Evolutionary conservation across 2,329 filamentous ascomycete genomes (phyloP).

Genomic region (Thielaviopsis ethacetica): DNA sequence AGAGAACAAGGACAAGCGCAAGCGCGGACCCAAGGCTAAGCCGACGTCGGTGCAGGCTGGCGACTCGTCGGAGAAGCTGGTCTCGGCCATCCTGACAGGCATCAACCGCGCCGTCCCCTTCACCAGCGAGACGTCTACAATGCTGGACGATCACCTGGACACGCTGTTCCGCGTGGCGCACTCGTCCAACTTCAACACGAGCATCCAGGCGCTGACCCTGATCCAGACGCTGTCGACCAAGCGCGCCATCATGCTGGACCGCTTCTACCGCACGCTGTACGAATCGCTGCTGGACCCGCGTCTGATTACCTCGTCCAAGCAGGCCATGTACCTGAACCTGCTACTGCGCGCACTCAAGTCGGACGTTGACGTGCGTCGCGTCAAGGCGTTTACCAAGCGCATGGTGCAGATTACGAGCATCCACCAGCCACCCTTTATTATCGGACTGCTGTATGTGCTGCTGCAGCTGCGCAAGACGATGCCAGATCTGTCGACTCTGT

Average conservation of each 20-base stretch:
- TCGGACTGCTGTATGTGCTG: constrained; percentile 80
- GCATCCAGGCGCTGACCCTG: constrained; percentile 83
- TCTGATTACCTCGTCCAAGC: constrained; percentile 78
- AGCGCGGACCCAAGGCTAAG: constrained; percentile 8
- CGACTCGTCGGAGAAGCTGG: constrained; percentile 53
- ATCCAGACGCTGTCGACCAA: constrained; percentile 80
- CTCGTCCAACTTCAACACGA: constrained; percentile 97
- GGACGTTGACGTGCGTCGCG: constrained; percentile 76
- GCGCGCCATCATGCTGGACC: constrained; percentile 67
- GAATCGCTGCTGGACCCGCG: constrained; percentile 87
- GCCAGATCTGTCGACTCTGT: constrained; percentile 59
- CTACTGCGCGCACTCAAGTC: constrained; percentile 76
- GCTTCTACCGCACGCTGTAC: constrained; percentile 91
- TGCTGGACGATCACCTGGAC: constrained; percentile 75
- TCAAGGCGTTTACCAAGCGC: constrained; percentile 92
- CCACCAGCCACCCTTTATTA: constrained; percentile 85
- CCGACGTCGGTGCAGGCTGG: constrained; percentile 2
- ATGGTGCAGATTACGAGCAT: constrained; percentile 74
- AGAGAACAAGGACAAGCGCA: constrained; percentile 20
- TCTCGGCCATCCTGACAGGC: constrained; percentile 79
- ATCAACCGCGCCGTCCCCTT: constrained; percentile 95
- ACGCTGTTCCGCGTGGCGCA: constrained; percentile 93
- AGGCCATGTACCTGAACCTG: constrained; percentile 86
- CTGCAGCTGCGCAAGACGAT: constrained; percentile 66
- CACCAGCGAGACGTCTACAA: constrained; percentile 50